Conservation (phyloP, 805 yeast genomes). For the Pichia paraexigua region DNA sequence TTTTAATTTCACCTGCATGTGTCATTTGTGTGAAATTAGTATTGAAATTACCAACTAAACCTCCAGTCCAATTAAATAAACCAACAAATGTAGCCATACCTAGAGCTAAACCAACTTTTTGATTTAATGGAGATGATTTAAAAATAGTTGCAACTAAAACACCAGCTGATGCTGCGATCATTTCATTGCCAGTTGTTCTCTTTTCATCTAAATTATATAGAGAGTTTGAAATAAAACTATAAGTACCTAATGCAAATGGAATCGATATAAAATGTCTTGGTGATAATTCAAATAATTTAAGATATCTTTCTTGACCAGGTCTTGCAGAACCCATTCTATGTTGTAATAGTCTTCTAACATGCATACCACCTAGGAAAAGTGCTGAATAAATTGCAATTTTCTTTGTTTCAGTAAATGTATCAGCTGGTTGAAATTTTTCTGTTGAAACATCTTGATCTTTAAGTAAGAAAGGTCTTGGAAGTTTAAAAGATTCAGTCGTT, state of each 20-base stretch:
- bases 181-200: slow-evolving; percentile 22
- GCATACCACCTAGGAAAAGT: slow-evolving; percentile 30
- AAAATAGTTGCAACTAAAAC: slow-evolving; percentile 20
- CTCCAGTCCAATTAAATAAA: slow-evolving; percentile 48
- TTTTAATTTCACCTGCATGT: slow-evolving; percentile 32
- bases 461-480: slow-evolving; percentile 27
- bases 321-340: slow-evolving; percentile 31
- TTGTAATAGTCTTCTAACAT: slow-evolving; percentile 29
- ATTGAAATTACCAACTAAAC: slow-evolving; percentile 35
- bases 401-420: slow-evolving; percentile 24
- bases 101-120: slow-evolving; percentile 39
- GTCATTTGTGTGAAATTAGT: slow-evolving; percentile 37
- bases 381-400: slow-evolving; percentile 25
- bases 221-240: slow-evolving; percentile 26
- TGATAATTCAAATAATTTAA: slow-evolving; percentile 24
- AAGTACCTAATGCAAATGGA: slow-evolving; percentile 29
- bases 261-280: slow-evolving; percentile 27
- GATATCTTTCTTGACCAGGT: slow-evolving; percentile 30
- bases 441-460: slow-evolving; percentile 10
- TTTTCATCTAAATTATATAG: slow-evolving; percentile 26
- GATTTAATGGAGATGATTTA: slow-evolving; percentile 25
- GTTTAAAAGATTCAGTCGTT: slow-evolving; percentile 10
- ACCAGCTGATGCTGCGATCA: slow-evolving; percentile 22
- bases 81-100: slow-evolving; percentile 40
- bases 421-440: slow-evolving; percentile 20